Evolutionary conservation across 2,329 filamentous ascomycete species (phyloP).

Genomic region (Aspergillus vadensis): DNA sequence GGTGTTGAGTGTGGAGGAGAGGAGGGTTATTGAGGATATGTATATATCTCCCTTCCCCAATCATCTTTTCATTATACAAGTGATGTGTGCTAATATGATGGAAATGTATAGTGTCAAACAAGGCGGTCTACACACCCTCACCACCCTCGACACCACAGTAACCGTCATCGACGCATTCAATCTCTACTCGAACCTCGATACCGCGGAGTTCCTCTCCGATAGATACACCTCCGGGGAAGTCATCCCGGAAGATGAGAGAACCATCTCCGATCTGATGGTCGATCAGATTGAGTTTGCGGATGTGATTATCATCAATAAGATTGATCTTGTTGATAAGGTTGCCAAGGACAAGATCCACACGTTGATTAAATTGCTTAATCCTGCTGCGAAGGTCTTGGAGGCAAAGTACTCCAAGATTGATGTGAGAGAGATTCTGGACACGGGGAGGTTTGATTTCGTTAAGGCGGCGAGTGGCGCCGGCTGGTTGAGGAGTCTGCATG

Average conservation of each 20-base stretch:
- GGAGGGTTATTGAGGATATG: constrained; percentile 52
- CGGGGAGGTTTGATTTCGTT: constrained; percentile 65
- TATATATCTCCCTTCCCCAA: constrained; percentile 20
- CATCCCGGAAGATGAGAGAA: constrained; percentile 68
- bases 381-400: constrained; percentile 65
- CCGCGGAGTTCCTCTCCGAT: constrained; percentile 66
- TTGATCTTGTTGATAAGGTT: constrained; percentile 59
- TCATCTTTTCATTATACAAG: neutral
- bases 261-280: constrained; percentile 73
- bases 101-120: constrained; percentile 48
- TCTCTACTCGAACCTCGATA: constrained; percentile 71
- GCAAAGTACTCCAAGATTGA: constrained; percentile 62
- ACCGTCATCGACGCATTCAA: constrained; percentile 75
- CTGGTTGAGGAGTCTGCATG: constrained; percentile 70
- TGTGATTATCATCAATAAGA: constrained; percentile 71
- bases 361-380: constrained; percentile 65
- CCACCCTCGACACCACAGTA: constrained; percentile 69
- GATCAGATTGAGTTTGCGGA: constrained; percentile 79
- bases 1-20: constrained; percentile 44
- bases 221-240: constrained; percentile 62
- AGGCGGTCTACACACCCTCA: constrained; percentile 67
- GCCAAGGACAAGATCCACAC: constrained; percentile 53
- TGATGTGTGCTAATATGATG: constrained; percentile 12
- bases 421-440: constrained; percentile 65
- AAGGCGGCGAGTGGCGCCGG: constrained; percentile 66